Evolutionary conservation across 257 asterid genomes (phyloP).

Genomic region (Petunia axillaris): DNA sequence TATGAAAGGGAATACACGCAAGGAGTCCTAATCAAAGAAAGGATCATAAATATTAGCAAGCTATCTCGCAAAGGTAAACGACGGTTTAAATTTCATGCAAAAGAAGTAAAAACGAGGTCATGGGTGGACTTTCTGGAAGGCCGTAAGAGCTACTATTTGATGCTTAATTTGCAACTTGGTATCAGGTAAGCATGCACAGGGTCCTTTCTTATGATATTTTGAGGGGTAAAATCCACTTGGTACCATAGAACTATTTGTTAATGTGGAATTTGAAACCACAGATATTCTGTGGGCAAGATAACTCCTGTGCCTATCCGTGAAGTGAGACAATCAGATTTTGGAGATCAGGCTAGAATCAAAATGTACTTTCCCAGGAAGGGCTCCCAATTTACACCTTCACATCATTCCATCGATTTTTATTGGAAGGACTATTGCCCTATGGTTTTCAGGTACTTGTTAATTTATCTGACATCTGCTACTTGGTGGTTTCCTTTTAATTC

Average conservation of each 20-base stretch:
- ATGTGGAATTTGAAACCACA: conserved; percentile 54
- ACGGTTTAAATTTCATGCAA: conserved; percentile 54
- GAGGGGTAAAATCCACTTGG: conserved; percentile 14
- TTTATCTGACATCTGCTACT: conserved; percentile 25
- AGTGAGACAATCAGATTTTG: conserved; percentile 89
- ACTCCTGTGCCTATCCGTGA: conserved; percentile 93
- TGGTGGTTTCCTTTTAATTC: conserved; percentile 17
- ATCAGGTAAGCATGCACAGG: conserved; percentile 63
- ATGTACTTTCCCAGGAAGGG: conserved; percentile 92
- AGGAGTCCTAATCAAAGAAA: conserved; percentile 90
- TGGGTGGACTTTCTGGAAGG: conserved; percentile 60
- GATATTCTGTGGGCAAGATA: conserved; percentile 96
- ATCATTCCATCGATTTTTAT: conserved; percentile 75
- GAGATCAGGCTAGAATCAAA: conserved; percentile 82
- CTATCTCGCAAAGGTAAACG: conserved; percentile 57
- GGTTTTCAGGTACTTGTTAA: conserved; percentile 84
- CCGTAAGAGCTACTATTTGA: conserved; percentile 74
- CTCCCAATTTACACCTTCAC: conserved; percentile 88
- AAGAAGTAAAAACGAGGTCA: conserved; percentile 57
- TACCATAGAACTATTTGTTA: conserved; percentile 17
- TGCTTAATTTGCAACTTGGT: conserved; percentile 95
- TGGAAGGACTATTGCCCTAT: conserved; percentile 99
- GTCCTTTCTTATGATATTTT: conserved; percentile 18
- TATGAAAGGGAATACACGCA: conserved; percentile 98
- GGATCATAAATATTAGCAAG: conserved; percentile 51